These are phyloP conservation scores for Aspergillus tanneri DNA, from an alignment of 2,329 filamentous ascomycete species.

Conservation along the genomic window DNA sequence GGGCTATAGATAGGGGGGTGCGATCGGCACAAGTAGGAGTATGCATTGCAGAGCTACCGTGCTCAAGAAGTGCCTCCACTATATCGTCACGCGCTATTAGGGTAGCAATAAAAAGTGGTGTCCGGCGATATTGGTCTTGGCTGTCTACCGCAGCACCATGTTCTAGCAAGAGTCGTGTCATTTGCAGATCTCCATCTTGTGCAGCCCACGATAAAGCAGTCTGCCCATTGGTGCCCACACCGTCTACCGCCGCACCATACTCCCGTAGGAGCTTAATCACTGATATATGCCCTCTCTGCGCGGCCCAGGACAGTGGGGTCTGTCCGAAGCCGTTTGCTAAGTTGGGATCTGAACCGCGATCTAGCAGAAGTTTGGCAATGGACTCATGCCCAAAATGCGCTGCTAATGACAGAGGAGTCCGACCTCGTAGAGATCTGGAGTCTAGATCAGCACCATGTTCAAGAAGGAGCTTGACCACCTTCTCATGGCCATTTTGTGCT, in stretches of 20 bases:
- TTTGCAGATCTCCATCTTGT: background rate
- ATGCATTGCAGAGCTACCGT: constrained; percentile 3
- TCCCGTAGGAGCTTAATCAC: background rate
- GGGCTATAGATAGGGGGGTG: background rate
- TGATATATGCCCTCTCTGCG: background rate
- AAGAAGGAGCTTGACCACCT: background rate
- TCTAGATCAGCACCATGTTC: background rate
- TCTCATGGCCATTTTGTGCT: background rate
- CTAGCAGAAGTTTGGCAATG: background rate
- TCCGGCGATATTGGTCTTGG: constrained; percentile 4
- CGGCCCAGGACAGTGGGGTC: constrained; percentile 3
- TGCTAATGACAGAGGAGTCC: background rate
- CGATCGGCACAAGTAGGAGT: background rate
- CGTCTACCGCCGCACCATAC: background rate
- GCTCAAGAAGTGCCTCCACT: background rate
- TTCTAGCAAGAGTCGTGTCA: background rate
- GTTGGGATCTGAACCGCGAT: background rate
- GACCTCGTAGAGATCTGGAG: background rate
- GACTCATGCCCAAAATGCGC: background rate
- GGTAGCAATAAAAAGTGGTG: constrained; percentile 9
- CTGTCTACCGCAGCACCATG: background rate
- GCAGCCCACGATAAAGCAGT: background rate
- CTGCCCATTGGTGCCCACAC: background rate
- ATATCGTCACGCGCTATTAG: constrained; percentile 1
- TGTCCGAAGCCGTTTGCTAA: background rate